Percentiles rank a stretch among this genome's conserved stretches.
phyloP scores from a whole-genome alignment of 768 basidiomycete species.

The Naganishia vishniacii region DNA sequence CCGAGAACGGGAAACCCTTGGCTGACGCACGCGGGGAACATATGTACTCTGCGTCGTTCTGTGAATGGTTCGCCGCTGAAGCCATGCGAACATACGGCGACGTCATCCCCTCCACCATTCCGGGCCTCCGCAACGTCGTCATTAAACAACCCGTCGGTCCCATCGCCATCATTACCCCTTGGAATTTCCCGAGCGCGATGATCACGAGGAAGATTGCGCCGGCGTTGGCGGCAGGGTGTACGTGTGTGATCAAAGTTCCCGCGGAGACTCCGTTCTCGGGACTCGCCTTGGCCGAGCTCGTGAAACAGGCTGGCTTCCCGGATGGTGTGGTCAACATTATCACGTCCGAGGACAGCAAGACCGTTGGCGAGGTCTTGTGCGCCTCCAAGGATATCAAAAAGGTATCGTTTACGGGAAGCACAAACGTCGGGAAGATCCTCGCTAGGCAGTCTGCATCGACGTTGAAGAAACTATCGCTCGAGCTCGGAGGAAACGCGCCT shows the following conservation, averaged over 20 bases:
- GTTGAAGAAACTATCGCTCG: conserved; percentile 45
- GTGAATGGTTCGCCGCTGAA: conserved; percentile 65
- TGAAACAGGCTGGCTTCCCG: conserved; percentile 82
- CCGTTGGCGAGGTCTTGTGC: conserved; percentile 89
- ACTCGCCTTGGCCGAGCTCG: conserved; percentile 86
- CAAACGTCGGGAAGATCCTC: conserved; percentile 50
- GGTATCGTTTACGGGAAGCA: conserved; percentile 72
- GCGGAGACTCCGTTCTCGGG: conserved; percentile 91
- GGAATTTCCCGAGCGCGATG: conserved; percentile 82
- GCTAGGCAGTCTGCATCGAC: conserved; percentile 46
- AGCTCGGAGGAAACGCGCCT: conserved; percentile 76
- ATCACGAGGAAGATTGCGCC: conserved; percentile 48
- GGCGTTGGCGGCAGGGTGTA: conserved; percentile 78
- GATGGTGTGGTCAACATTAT: conserved; percentile 92
- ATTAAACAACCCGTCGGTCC: conserved; percentile 75
- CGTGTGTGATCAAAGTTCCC: conserved; percentile 87
- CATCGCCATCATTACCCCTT: conserved; percentile 34
- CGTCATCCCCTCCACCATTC: conserved; percentile 69
- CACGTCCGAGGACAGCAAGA: conserved; percentile 74
- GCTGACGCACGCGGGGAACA: conserved; percentile 81
- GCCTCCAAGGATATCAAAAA: conserved; percentile 80
- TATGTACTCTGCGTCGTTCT: conserved; percentile 53
- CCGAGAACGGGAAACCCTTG: conserved; percentile 93
- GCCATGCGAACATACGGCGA: conserved; percentile 89
- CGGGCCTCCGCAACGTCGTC: conserved; percentile 71